Percentiles rank a stretch among this genome's conserved stretches.
phyloP scores from a whole-genome alignment of 768 basidiomycete species.

The Suillus decipiens region DNA sequence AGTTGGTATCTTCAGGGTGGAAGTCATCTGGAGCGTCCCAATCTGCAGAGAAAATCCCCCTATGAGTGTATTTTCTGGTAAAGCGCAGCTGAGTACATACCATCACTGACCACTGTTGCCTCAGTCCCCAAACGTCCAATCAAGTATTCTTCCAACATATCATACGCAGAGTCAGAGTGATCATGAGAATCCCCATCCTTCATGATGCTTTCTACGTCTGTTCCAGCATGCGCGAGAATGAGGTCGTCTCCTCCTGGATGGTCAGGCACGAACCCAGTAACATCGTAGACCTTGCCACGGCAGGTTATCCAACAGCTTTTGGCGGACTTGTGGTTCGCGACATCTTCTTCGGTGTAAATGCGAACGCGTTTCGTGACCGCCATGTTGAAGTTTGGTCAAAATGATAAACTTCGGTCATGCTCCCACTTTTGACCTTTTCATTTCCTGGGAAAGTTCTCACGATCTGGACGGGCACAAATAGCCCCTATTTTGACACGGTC shows the following conservation, averaged over 20 bases:
- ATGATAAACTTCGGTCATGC: not conserved
- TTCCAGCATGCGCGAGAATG: slow-evolving; percentile 79
- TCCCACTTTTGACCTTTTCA: slow-evolving; percentile 17
- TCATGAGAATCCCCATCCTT: slow-evolving; percentile 77
- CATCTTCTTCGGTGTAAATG: slow-evolving; percentile 76
- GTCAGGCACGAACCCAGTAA: slow-evolving; percentile 80
- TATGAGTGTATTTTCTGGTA: not conserved
- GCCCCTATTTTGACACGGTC: not conserved
- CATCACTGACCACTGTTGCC: slow-evolving; percentile 75
- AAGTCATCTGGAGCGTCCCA: slow-evolving; percentile 92
- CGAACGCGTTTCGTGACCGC: slow-evolving; percentile 60
- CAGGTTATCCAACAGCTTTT: slow-evolving; percentile 82
- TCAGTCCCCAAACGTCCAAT: slow-evolving; percentile 81
- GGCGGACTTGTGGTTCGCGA: slow-evolving; percentile 58
- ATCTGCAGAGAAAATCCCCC: slow-evolving; percentile 43
- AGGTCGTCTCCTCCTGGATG: slow-evolving; percentile 96
- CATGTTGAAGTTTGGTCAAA: slow-evolving; percentile 34
- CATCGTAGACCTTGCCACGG: slow-evolving; percentile 85
- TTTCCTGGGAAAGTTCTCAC: slow-evolving; percentile 14
- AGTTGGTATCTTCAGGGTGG: slow-evolving; percentile 87
- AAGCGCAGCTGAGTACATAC: slow-evolving; percentile 43
- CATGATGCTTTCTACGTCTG: slow-evolving; percentile 83
- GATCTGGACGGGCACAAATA: not conserved
- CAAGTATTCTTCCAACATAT: slow-evolving; percentile 85
- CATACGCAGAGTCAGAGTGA: slow-evolving; percentile 90